A percentile compares a stretch with the other conserved stretches of the same genome.
phyloP scores from a whole-genome alignment of 371 early-diverging fungal species.

The Rhizopus arrhizus region DNA sequence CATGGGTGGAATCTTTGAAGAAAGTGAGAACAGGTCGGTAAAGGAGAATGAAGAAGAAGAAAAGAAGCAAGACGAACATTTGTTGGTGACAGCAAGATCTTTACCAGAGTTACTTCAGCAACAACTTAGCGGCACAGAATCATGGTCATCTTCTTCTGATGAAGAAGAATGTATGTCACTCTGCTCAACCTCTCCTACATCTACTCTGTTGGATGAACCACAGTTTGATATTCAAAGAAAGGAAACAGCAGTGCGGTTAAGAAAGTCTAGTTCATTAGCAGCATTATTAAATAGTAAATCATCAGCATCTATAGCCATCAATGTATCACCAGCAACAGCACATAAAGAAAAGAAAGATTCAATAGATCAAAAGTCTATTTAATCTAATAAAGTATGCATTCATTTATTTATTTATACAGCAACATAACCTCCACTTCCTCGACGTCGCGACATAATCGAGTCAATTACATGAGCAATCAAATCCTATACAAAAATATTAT shows the following conservation, averaged over 20 bases:
- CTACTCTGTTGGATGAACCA: slow-evolving; percentile 7
- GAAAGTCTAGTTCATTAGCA: slow-evolving; percentile 26
- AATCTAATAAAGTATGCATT: slow-evolving; percentile 1
- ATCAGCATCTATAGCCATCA: slow-evolving; percentile 28
- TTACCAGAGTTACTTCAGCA: slow-evolving; percentile 30
- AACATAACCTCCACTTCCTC: slow-evolving; percentile 52
- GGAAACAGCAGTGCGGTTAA: slow-evolving; percentile 10
- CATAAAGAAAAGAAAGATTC: slow-evolving; percentile 17
- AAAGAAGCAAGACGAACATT: slow-evolving; percentile 18
- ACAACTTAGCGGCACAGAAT: slow-evolving; percentile 2
- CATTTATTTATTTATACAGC: slow-evolving; percentile 33
- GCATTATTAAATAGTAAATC: slow-evolving; percentile 22
- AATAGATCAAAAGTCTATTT: slow-evolving; percentile 7
- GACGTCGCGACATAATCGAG: slow-evolving; percentile 49
- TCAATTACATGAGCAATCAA: slow-evolving; percentile 49
- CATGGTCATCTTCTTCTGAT: background rate
- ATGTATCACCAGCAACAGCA: slow-evolving; percentile 31
- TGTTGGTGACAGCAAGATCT: slow-evolving; percentile 30
- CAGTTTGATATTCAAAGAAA: slow-evolving; percentile 6
- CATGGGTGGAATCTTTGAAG: slow-evolving; percentile 62
- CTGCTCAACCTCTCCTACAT: slow-evolving; percentile 20
- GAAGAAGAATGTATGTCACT: background rate
- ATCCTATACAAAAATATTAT: slow-evolving; percentile 27
- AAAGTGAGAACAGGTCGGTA: background rate
- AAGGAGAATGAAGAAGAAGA: background rate